Base-by-base conservation (phyloP, 345 rosid species). In the Camelina sativa region DNA sequence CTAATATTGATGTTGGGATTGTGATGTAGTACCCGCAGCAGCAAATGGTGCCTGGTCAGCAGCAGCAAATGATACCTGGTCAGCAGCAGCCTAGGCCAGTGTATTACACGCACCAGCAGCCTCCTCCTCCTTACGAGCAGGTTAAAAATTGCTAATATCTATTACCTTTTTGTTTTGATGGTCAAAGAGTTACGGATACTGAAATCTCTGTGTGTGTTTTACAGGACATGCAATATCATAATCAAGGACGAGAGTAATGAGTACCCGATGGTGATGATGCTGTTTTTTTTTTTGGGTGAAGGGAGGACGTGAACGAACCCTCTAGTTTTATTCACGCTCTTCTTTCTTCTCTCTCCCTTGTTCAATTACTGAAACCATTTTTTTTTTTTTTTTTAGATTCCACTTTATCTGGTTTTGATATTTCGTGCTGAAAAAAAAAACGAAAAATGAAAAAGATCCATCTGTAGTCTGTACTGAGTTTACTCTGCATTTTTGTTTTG, bases 21-120 rank as follows among this genome's bases (percentile, higher is more conserved):
- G 41, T 50, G 58, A 56, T 72, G 57, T 43, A 78, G 69, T 71
- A 53, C 61, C 71, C 30, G 80, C 88, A 82, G 91, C 85, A 87
- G 73, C 90, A 84, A 72, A 81, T 86, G 85, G 80, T 88, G 71
- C 55, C 78, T 59, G 86, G 89, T 69, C 97, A 89, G 65, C 96
- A 88, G 91, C 85, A 87, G 72, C 90, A 84, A 73, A 82, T 86
- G 86, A 79, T 88, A 65, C 57, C 77, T 61, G 86, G 89, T 68
- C 97, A 90, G 67, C 96, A 88, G 15, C 56, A 10, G 57, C 84
- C 81, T 50, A 86, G 92, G 74, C 93, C 77, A 34, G 65, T 84
- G 19, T 68, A 80, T 74, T 93, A 89, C 86, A 78, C 85, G 86
- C 85, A 83, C 37, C 69, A 53, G 37, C 69, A 53, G 5, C 71